These are phyloP conservation scores for Phanerodontia chrysosporium DNA, from an alignment of 768 basidiomycete genomes.

Conservation along the genomic window DNA sequence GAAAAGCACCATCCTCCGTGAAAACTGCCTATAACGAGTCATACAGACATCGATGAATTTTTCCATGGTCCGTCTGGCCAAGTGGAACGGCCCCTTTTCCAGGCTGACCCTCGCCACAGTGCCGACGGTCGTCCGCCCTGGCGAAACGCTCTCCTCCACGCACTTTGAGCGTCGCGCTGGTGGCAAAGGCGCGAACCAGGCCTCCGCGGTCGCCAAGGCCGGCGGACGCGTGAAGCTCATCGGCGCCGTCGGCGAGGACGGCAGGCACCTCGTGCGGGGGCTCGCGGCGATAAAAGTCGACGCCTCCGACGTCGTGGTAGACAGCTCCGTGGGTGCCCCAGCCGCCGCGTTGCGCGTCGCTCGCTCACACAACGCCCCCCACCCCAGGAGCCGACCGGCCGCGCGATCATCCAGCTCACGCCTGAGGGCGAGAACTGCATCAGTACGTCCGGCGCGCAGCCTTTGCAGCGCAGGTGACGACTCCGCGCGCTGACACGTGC, in stretches of 20 bases:
- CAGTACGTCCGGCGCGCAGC: constrained; percentile 28
- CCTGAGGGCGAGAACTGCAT: constrained; percentile 60
- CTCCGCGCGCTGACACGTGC: too few species aligned
- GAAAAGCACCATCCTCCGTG: neutral
- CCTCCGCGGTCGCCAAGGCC: constrained; percentile 51
- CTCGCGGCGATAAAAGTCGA: constrained; percentile 39
- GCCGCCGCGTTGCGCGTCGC: neutral
- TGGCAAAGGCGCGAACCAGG: constrained; percentile 65
- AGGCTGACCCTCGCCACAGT: constrained; percentile 30
- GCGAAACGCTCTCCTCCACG: constrained; percentile 56
- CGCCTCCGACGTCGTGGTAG: constrained; percentile 32
- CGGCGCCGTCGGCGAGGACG: constrained; percentile 53
- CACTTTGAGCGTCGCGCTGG: constrained; percentile 46
- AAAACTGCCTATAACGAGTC: neutral
- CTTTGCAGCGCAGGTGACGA: neutral
- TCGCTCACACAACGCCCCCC: neutral
- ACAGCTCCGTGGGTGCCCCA: constrained; percentile 26
- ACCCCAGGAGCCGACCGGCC: constrained; percentile 46
- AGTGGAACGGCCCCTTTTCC: neutral
- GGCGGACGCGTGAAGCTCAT: constrained; percentile 44
- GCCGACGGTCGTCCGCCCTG: constrained; percentile 47
- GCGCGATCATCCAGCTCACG: constrained; percentile 58
- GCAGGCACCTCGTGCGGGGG: constrained; percentile 41
- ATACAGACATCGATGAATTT: constrained; percentile 18
- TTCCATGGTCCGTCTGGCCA: constrained; percentile 14